A percentile compares a stretch with the other conserved stretches of the same genome.
Conservation (phyloP, 257 asterid genomes). For the Nicotiana paniculata region DNA sequence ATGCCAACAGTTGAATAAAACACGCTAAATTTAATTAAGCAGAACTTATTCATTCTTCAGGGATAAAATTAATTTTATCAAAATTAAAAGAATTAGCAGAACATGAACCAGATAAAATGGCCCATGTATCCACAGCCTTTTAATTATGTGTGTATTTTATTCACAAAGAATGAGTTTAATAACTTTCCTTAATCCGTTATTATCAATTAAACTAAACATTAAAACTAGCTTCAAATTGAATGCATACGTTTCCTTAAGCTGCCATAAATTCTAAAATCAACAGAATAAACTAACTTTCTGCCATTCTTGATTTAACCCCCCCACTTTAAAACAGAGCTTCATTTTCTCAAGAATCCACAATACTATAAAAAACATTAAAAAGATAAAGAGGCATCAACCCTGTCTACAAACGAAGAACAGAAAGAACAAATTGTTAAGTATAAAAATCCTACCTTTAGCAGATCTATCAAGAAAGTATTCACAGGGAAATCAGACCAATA, state of each 20-base stretch:
- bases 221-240: background rate
- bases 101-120: background rate
- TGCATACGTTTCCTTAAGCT: background rate
- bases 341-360: background rate
- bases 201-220: background rate
- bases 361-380: background rate
- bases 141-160: background rate
- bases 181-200: background rate
- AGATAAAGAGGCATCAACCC: background rate
- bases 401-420: background rate
- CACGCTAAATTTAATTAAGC: background rate
- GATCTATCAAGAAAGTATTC: slow-evolving; percentile 11
- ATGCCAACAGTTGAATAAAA: background rate
- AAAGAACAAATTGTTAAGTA: background rate
- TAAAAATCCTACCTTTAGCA: slow-evolving; percentile 12
- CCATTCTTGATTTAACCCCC: slow-evolving; percentile 7
- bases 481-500: background rate
- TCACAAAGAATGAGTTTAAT: background rate
- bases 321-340: background rate
- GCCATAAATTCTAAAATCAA: background rate
- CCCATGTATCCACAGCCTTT: background rate
- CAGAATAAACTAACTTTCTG: background rate
- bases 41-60: background rate
- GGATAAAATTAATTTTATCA: no score
- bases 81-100: background rate